Evolutionary conservation across 805 yeast species (phyloP).

Genomic region (Candida pseudofarinosa): DNA sequence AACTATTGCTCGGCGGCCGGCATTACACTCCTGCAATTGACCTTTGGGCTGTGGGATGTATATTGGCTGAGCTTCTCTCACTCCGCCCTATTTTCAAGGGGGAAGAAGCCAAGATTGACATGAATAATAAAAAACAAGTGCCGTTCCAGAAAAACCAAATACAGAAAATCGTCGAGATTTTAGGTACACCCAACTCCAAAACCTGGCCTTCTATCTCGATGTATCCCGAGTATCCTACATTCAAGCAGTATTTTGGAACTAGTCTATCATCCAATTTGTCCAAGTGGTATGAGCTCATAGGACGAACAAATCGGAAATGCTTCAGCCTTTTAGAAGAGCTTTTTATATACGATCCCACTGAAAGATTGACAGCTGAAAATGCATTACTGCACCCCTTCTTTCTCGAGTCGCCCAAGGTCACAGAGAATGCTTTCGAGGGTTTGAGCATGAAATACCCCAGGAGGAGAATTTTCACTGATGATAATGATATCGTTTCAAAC

Average conservation of each 20-base stretch:
- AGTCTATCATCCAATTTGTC: conserved; percentile 65
- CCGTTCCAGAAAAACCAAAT: conserved; percentile 94
- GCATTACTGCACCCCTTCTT: conserved; percentile 80
- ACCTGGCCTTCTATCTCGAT: conserved; percentile 75
- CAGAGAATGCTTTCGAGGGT: conserved; percentile 76
- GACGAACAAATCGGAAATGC: conserved; percentile 69
- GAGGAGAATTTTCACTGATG: conserved; percentile 82
- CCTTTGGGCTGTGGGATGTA: conserved; percentile 95
- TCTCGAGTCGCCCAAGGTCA: conserved; percentile 61
- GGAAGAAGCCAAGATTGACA: conserved; percentile 93
- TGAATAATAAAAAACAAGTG: conserved; percentile 72
- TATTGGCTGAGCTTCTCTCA: conserved; percentile 84
- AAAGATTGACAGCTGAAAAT: conserved; percentile 71
- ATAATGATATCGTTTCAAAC: conserved; percentile 61
- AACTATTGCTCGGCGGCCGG: conserved; percentile 80
- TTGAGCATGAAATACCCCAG: conserved; percentile 73
- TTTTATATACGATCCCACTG: conserved; percentile 78
- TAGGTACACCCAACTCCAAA: conserved; percentile 81
- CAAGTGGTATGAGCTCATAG: conserved; percentile 83
- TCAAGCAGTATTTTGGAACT: conserved; percentile 41
- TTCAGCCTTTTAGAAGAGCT: conserved; percentile 59
- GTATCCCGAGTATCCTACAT: conserved; percentile 72
- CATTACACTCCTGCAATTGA: conserved; percentile 93
- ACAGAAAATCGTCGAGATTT: conserved; percentile 84
- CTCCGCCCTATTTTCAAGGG: conserved; percentile 94